Percentiles rank a stretch among this genome's conserved stretches.
Evolutionary conservation across 768 basidiomycete genomes (phyloP).

Genomic region (Pisolithus orientalis): DNA sequence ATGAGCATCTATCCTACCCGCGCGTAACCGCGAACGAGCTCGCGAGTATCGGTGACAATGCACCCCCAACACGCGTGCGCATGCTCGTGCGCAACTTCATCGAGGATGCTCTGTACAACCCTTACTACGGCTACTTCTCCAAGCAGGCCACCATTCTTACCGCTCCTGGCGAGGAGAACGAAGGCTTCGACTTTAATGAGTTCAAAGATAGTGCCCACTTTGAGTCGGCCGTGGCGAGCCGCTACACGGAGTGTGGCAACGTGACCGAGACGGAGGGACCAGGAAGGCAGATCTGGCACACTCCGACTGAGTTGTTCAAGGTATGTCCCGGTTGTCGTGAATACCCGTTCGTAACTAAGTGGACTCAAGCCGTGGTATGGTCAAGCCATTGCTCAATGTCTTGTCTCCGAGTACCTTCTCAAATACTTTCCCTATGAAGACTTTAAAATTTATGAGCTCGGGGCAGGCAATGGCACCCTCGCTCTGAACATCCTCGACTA

Average conservation of each 20-base stretch:
- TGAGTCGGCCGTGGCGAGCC: conserved; percentile 69
- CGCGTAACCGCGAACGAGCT: conserved; percentile 70
- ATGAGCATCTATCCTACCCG: conserved; percentile 43
- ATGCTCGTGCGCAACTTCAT: conserved; percentile 97
- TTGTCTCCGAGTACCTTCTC: conserved; percentile 87
- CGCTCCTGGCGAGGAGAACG: conserved; percentile 36
- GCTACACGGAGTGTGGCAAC: conserved; percentile 67
- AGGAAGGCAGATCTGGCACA: conserved; percentile 95
- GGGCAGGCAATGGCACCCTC: conserved; percentile 95
- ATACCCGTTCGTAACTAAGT: conserved; percentile 5
- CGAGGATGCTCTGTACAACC: conserved; percentile 95
- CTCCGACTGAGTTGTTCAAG: conserved; percentile 96
- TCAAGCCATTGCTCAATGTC: conserved; percentile 80
- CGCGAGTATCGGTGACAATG: conserved; percentile 33
- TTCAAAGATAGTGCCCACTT: conserved; percentile 72
- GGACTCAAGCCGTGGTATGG: conserved; percentile 84
- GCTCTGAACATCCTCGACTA: conserved; percentile 84
- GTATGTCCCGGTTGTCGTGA: conserved; percentile 32
- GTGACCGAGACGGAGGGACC: conserved; percentile 55
- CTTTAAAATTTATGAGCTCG: conserved; percentile 94
- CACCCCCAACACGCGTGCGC: conserved; percentile 75
- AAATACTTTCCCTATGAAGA: conserved; percentile 97
- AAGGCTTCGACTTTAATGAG: conserved; percentile 57
- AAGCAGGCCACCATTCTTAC: conserved; percentile 89
- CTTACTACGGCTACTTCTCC: conserved; percentile 95